Percentiles rank a stretch among this genome's conserved stretches.
These are phyloP conservation scores for Leccinum sublutescens DNA, from an alignment of 768 basidiomycete species.

Conservation along the genomic window DNA sequence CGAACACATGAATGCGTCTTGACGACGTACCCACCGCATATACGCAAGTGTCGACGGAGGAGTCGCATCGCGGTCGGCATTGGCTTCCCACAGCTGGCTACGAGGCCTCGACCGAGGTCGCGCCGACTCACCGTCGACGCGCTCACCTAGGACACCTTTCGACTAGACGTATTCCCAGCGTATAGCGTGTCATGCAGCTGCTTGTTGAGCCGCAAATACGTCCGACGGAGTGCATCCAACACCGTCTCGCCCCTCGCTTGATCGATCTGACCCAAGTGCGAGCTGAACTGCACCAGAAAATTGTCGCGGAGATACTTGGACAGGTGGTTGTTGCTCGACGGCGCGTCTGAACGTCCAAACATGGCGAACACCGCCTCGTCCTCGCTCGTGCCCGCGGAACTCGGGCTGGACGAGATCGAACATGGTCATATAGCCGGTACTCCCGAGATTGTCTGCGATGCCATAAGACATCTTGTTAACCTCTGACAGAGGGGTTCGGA, in stretches of 20 bases:
- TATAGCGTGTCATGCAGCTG: constrained; percentile 69
- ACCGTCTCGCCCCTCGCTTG: constrained; percentile 48
- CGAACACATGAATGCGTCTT: constrained; percentile 99
- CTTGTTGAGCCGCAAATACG: constrained; percentile 87
- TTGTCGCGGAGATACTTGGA: constrained; percentile 84
- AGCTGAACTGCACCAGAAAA: constrained; percentile 62
- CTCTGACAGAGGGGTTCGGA: constrained; percentile 86
- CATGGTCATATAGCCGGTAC: constrained; percentile 77
- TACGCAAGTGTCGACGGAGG: constrained; percentile 78
- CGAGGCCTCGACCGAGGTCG: too few relatives aligned
- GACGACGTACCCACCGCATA: constrained; percentile 96
- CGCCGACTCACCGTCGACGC: constrained; percentile 6
- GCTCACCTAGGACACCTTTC: constrained; percentile 70
- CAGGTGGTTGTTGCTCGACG: constrained; percentile 58
- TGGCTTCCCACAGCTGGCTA: constrained; percentile 90
- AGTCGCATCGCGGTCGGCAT: constrained; percentile 93
- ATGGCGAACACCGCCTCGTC: constrained; percentile 91
- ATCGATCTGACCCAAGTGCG: constrained; percentile 50
- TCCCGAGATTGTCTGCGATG: constrained; percentile 89
- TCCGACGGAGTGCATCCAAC: constrained; percentile 76
- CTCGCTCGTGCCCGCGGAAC: constrained; percentile 60
- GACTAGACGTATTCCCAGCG: constrained; percentile 35
- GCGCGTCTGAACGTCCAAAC: constrained; percentile 63
- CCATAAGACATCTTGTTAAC: constrained; percentile 94
- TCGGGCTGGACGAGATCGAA: constrained; percentile 89